These are phyloP conservation scores for Zygotorulaspora chibaensis DNA, from an alignment of 805 yeast species.

Conservation along the genomic window DNA sequence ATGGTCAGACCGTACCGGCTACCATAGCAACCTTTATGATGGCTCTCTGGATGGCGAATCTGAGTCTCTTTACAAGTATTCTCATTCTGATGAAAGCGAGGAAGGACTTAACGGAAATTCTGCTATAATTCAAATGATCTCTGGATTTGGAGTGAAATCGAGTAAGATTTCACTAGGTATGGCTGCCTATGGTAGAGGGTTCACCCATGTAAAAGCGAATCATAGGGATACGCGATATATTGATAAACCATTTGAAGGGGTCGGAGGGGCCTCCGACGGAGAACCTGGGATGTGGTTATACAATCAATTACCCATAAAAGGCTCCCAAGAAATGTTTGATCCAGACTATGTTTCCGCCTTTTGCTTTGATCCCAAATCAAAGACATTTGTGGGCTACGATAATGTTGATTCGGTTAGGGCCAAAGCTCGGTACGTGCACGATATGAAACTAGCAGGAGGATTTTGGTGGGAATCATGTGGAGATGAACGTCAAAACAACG, in stretches of 20 bases:
- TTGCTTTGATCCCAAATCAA: slow-evolving; percentile 40
- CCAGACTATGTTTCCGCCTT: slow-evolving; percentile 48
- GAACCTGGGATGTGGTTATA: slow-evolving; percentile 52
- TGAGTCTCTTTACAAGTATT: slow-evolving; percentile 11
- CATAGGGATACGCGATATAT: slow-evolving; percentile 12
- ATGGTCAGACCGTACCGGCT: slow-evolving; percentile 60
- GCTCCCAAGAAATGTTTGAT: slow-evolving; percentile 50
- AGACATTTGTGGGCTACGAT: slow-evolving; percentile 61
- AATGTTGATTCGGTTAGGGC: slow-evolving; percentile 45
- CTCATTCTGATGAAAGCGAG: slow-evolving; percentile 23
- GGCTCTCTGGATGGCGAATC: slow-evolving; percentile 12
- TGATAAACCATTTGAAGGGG: slow-evolving; percentile 43
- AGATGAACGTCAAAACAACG: slow-evolving; percentile 40
- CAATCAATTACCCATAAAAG: slow-evolving; percentile 47
- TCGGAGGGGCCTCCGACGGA: slow-evolving; percentile 42
- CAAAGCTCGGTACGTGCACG: slow-evolving; percentile 58
- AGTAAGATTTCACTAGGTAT: slow-evolving; percentile 70
- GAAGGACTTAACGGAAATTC: slow-evolving; percentile 45
- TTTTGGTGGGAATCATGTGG: slow-evolving; percentile 96
- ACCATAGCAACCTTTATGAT: slow-evolving; percentile 62
- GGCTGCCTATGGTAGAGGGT: slow-evolving; percentile 77
- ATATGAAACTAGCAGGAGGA: slow-evolving; percentile 65
- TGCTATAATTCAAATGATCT: slow-evolving; percentile 44
- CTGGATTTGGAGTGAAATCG: slow-evolving; percentile 39
- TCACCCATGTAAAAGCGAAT: slow-evolving; percentile 40